phyloP scores from a whole-genome alignment of 1,284 basidiomycete species.

The Wallemia ichthyophaga region DNA sequence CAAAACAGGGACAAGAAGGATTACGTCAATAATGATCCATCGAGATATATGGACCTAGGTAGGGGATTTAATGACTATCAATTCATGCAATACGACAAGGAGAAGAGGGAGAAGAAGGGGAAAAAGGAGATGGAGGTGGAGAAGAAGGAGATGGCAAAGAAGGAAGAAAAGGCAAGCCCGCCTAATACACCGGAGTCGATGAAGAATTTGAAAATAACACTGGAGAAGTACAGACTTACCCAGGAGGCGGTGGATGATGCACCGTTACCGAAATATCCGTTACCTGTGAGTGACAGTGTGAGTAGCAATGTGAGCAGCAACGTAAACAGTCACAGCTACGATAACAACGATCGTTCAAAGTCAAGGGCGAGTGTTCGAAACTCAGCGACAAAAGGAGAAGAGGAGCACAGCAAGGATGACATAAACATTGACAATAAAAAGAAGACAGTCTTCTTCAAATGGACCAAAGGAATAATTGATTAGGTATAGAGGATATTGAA shows the following conservation, averaged over 20 bases:
- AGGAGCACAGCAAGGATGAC: not conserved
- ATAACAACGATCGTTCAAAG: not conserved
- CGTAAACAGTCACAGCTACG: too few relatives aligned
- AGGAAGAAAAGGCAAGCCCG: not conserved
- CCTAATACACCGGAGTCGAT: not conserved
- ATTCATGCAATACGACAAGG: not conserved
- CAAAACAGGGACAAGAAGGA: too few relatives aligned
- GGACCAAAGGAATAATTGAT: not conserved
- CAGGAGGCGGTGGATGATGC: not conserved
- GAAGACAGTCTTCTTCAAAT: not conserved
- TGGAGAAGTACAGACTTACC: not conserved
- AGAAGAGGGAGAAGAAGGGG: too few relatives aligned
- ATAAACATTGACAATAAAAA: not conserved
- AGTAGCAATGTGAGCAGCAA: too few relatives aligned
- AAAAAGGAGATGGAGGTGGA: too few relatives aligned
- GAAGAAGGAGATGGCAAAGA: too few relatives aligned
- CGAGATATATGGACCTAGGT: not conserved
- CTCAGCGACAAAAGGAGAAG: not conserved
- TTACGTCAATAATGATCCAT: not conserved
- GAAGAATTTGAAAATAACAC: not conserved
- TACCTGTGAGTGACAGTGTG: too few relatives aligned
- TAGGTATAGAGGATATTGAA: not conserved
- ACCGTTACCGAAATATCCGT: not conserved
- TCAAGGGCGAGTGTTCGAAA: not conserved
- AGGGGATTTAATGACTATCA: not conserved